phyloP scores from a whole-genome alignment of 148 eudicot species.

The Vaccinium darrowii region DNA sequence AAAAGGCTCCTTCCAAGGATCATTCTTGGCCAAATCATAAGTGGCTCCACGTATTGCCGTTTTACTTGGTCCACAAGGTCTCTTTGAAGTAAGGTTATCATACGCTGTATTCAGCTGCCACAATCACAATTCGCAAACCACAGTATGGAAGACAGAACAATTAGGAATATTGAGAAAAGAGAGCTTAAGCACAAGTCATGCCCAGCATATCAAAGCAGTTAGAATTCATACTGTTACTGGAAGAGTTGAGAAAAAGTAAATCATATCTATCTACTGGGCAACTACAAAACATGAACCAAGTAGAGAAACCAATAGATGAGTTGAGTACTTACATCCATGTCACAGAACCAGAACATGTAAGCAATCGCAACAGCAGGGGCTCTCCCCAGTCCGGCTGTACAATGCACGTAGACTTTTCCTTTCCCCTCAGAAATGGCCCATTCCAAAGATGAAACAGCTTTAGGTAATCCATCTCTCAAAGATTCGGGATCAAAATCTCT shows the following conservation, averaged over 20 bases:
- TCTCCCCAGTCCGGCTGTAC: slow-evolving; percentile 95
- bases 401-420: slow-evolving; percentile 85
- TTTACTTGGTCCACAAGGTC: slow-evolving; percentile 93
- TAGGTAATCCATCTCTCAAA: slow-evolving; percentile 67
- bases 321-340: slow-evolving; percentile 64
- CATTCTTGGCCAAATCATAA: slow-evolving; percentile 82
- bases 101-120: slow-evolving; percentile 69
- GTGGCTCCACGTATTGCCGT: slow-evolving; percentile 86
- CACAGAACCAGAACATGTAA: slow-evolving; percentile 91
- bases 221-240: not conserved
- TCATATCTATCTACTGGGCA: not conserved
- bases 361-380: slow-evolving; percentile 96
- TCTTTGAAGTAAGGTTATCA: slow-evolving; percentile 55
- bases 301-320: not conserved
- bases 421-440: slow-evolving; percentile 82
- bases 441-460: slow-evolving; percentile 82
- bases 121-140: not conserved
- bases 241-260: not conserved
- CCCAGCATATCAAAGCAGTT: not conserved
- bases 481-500: slow-evolving; percentile 92
- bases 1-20: slow-evolving; percentile 75
- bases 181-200: not conserved
- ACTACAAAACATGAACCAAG: not conserved
- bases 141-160: not conserved
- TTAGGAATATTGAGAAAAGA: not conserved